Evolutionary conservation across 495 filamentous ascomycete species (phyloP).

Genomic region (Tuber melanosporum): DNA sequence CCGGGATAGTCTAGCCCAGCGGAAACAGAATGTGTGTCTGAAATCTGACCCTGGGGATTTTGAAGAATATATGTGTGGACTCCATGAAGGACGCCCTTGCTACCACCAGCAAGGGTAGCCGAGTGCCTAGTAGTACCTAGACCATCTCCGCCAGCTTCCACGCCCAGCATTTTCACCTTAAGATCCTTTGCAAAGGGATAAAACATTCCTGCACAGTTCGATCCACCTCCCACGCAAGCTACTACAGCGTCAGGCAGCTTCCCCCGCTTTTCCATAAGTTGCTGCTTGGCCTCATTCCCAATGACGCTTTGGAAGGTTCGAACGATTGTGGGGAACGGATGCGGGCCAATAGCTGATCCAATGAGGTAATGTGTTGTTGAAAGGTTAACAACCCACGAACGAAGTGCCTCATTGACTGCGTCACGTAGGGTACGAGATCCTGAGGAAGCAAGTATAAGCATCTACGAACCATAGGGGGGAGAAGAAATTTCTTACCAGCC

Average conservation of each 20-base stretch:
- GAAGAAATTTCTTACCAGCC: conserved; percentile 54
- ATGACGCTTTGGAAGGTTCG: conserved; percentile 93
- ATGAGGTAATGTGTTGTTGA: conserved; percentile 95
- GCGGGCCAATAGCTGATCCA: conserved; percentile 87
- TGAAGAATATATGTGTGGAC: conserved; percentile 94
- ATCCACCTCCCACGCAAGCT: conserved; percentile 90
- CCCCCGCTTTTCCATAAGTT: conserved; percentile 70
- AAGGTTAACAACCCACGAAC: conserved; percentile 79
- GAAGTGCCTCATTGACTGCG: conserved; percentile 88
- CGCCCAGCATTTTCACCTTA: conserved; percentile 79
- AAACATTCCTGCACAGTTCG: conserved; percentile 65
- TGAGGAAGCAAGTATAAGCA: not conserved
- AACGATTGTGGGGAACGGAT: conserved; percentile 93
- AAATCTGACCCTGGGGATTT: conserved; percentile 83
- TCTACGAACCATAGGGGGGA: not conserved
- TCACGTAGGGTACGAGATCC: conserved; percentile 67
- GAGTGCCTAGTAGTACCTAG: conserved; percentile 80
- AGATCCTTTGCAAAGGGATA: conserved; percentile 88
- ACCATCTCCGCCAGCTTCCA: conserved; percentile 92
- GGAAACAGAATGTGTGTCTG: conserved; percentile 92
- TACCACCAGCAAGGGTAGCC: conserved; percentile 78
- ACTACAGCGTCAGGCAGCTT: conserved; percentile 94
- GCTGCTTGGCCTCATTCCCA: conserved; percentile 82
- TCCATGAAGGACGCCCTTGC: conserved; percentile 89
- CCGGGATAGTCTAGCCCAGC: conserved; percentile 96